Percentiles rank a stretch among this genome's conserved stretches.
Conservation (phyloP, 805 yeast species). For the Saccharomycopsis sp. region DNA sequence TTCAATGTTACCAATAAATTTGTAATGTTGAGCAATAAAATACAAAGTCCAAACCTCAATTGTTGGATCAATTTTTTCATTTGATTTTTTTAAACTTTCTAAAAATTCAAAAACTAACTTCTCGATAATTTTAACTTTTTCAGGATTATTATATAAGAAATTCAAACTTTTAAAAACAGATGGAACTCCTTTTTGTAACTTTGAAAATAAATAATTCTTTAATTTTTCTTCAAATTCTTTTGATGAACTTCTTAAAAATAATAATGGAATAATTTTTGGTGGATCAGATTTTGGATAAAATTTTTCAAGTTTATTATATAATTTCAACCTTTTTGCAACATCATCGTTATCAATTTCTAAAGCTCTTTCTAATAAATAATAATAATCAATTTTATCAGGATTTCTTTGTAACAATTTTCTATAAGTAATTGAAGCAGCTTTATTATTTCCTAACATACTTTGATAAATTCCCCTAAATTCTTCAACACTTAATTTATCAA, state of each 20-base stretch:
- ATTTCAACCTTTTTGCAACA: constrained; percentile 37
- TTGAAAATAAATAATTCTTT: constrained; percentile 43
- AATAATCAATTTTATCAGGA: constrained; percentile 68
- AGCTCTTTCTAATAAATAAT: constrained; percentile 52
- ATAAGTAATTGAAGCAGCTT: constrained; percentile 60
- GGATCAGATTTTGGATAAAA: constrained; percentile 83
- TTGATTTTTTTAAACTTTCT: constrained; percentile 17
- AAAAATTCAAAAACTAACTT: constrained; percentile 43
- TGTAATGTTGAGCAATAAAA: constrained; percentile 70
- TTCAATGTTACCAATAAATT: constrained; percentile 41
- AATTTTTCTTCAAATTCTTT: constrained; percentile 39
- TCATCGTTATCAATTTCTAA: constrained; percentile 41
- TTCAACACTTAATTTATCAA: constrained; percentile 49
- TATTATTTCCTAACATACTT: constrained; percentile 40
- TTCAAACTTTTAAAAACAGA: constrained; percentile 81
- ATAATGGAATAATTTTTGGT: constrained; percentile 67
- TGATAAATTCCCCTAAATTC: constrained; percentile 62
- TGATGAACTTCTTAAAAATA: constrained; percentile 47
- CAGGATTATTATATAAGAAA: constrained; percentile 49
- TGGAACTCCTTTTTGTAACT: constrained; percentile 76
- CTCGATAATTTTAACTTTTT: constrained; percentile 34
- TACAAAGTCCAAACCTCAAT: constrained; percentile 56
- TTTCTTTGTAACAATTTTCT: constrained; percentile 70
- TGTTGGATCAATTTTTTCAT: constrained; percentile 26
- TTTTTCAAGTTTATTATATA: constrained; percentile 54